Evolutionary conservation across 2,329 filamentous ascomycete species (phyloP).

Genomic region (Torrubiellomyces zombiae): DNA sequence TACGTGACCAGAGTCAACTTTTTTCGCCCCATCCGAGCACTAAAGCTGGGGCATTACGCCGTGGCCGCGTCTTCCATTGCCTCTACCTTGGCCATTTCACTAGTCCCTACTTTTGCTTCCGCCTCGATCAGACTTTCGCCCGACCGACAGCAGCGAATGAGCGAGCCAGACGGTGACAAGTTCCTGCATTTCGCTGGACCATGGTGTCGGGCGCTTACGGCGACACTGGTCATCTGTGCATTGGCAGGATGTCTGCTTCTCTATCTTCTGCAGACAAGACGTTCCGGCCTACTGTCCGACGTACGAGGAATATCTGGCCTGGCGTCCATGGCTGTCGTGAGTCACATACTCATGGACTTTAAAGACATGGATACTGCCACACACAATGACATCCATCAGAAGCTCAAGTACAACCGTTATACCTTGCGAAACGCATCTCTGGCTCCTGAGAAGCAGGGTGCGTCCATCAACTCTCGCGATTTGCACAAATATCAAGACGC

Average conservation of each 20-base stretch:
- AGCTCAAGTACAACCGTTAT: slow-evolving; percentile 50
- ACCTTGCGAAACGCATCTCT: slow-evolving; percentile 54
- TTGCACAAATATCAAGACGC: slow-evolving; percentile 30
- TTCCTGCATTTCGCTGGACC: slow-evolving; percentile 35
- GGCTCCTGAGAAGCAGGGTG: slow-evolving; percentile 42
- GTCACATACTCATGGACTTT: slow-evolving; percentile 59
- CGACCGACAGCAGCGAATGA: slow-evolving; percentile 25
- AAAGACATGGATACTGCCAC: slow-evolving; percentile 52
- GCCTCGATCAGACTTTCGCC: slow-evolving; percentile 43
- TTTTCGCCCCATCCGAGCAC: slow-evolving; percentile 44
- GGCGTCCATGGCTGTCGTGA: slow-evolving; percentile 58
- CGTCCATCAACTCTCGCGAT: slow-evolving; percentile 21
- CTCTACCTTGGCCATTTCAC: slow-evolving; percentile 47
- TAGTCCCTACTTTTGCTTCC: slow-evolving; percentile 52
- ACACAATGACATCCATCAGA: slow-evolving; percentile 49
- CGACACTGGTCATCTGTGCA: slow-evolving; percentile 39
- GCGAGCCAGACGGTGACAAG: slow-evolving; percentile 28
- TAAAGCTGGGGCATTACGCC: slow-evolving; percentile 48
- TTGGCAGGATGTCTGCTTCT: slow-evolving; percentile 39
- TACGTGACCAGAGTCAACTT: slow-evolving; percentile 55
- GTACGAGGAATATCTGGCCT: slow-evolving; percentile 59
- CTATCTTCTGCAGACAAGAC: slow-evolving; percentile 42
- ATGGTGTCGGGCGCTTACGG: slow-evolving; percentile 46
- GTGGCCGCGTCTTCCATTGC: slow-evolving; percentile 50
- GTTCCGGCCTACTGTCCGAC: slow-evolving; percentile 49